These are phyloP conservation scores for Pholiota microspora DNA, from an alignment of 768 basidiomycete genomes.

Conservation along the genomic window DNA sequence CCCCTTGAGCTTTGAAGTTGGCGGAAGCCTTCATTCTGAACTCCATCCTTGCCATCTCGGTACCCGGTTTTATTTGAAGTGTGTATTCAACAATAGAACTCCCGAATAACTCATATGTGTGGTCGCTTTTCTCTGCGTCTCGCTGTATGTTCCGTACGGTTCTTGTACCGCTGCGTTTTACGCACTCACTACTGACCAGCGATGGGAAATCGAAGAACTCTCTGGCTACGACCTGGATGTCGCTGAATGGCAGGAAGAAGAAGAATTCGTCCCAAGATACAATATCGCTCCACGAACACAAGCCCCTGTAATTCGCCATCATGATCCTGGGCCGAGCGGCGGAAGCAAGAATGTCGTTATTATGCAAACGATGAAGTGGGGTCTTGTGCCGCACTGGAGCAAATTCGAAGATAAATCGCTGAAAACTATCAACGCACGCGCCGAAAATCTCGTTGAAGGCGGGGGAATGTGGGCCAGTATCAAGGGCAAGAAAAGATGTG, in stretches of 20 bases:
- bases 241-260: too few relatives aligned
- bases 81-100: too few relatives aligned
- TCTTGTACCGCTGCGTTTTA: constrained; percentile 27
- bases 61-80: too few relatives aligned
- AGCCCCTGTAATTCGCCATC: constrained; percentile 68
- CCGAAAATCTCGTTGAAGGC: constrained; percentile 74
- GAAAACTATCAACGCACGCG: constrained; percentile 88
- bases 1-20: too few relatives aligned
- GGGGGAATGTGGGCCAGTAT: constrained; percentile 85
- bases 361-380: constrained; percentile 89
- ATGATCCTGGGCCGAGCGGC: constrained; percentile 24
- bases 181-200: too few relatives aligned
- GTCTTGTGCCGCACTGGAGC: constrained; percentile 81
- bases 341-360: constrained; percentile 32
- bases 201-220: constrained; percentile 41
- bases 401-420: constrained; percentile 69
- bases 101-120: too few relatives aligned
- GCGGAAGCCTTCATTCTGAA: too few relatives aligned
- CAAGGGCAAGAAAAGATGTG: constrained; percentile 80
- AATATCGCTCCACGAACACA: constrained; percentile 84
- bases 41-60: too few relatives aligned
- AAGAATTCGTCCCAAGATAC: constrained; percentile 61
- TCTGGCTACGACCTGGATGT: constrained; percentile 40
- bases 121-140: constrained; percentile 60
- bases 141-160: constrained; percentile 34